Percentiles rank a stretch among this genome's conserved stretches.
These are phyloP conservation scores for Mycena indigotica DNA, from an alignment of 768 basidiomycete genomes.

Conservation along the genomic window DNA sequence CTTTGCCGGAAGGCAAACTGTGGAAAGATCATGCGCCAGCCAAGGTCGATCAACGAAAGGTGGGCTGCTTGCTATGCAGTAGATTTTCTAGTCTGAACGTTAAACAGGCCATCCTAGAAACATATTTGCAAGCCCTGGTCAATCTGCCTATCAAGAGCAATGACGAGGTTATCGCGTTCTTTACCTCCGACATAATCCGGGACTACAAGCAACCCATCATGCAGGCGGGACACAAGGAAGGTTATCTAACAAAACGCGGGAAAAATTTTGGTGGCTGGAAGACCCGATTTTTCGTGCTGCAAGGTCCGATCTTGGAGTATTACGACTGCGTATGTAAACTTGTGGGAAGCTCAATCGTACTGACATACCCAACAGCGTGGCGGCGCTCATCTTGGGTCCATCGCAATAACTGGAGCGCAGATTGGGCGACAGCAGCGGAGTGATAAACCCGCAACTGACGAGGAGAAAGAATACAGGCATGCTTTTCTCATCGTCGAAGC, in stretches of 20 bases:
- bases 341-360: slow-evolving; percentile 19
- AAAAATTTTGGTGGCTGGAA: slow-evolving; percentile 99
- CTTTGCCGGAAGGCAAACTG: slow-evolving; percentile 86
- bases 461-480: slow-evolving; percentile 94
- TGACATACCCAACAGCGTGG: slow-evolving; percentile 61
- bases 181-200: slow-evolving; percentile 86
- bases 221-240: slow-evolving; percentile 88
- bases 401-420: slow-evolving; percentile 87
- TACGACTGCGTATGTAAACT: slow-evolving; percentile 82
- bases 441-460: slow-evolving; percentile 58
- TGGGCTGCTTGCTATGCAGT: slow-evolving; percentile 42
- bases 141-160: slow-evolving; percentile 83
- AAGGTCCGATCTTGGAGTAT: slow-evolving; percentile 89
- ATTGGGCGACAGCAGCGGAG: slow-evolving; percentile 91
- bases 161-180: slow-evolving; percentile 87
- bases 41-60: slow-evolving; percentile 95
- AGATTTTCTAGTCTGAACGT: too few relatives aligned
- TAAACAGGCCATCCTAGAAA: slow-evolving; percentile 70
- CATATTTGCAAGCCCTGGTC: slow-evolving; percentile 84
- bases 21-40: slow-evolving; percentile 98
- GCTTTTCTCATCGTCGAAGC: slow-evolving; percentile 96
- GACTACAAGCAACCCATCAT: slow-evolving; percentile 75
- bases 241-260: slow-evolving; percentile 93
- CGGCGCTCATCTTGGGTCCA: slow-evolving; percentile 89
- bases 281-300: slow-evolving; percentile 91